phyloP scores from a whole-genome alignment of 495 filamentous ascomycete species.

The Neurospora sublineolata region DNA sequence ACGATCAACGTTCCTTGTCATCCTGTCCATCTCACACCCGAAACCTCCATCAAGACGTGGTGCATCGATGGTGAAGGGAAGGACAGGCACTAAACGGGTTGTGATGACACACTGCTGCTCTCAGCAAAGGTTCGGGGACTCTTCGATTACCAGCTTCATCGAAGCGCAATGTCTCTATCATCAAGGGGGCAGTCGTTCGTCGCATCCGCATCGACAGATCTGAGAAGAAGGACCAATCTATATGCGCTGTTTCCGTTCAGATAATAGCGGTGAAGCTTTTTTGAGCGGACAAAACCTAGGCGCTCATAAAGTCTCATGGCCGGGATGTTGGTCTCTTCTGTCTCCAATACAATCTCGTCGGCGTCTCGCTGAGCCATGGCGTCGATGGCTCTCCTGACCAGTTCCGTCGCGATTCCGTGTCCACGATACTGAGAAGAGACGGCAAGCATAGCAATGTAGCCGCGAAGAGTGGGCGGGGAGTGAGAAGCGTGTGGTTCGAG shows the following conservation, averaged over 20 bases:
- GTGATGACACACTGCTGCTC: not conserved
- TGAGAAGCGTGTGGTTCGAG: conserved; percentile 72
- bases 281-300: conserved; percentile 84
- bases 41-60: not conserved
- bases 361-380: conserved; percentile 75
- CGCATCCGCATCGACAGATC: conserved; percentile 29
- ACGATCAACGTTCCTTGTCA: not conserved
- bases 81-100: not conserved
- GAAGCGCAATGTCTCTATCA: conserved; percentile 4
- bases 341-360: conserved; percentile 94
- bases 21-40: not conserved
- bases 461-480: conserved; percentile 63
- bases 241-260: conserved; percentile 94
- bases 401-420: conserved; percentile 76
- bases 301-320: conserved; percentile 91
- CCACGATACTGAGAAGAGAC: conserved; percentile 68
- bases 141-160: not conserved
- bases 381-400: conserved; percentile 86
- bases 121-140: not conserved
- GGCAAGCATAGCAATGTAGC: conserved; percentile 98
- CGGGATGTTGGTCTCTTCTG: conserved; percentile 86
- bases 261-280: conserved; percentile 91
- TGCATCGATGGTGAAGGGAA: not conserved
- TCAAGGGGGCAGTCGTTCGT: conserved; percentile 15
- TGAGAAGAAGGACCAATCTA: conserved; percentile 73